Base-by-base conservation (phyloP, 768 basidiomycete genomes). In the Lyophyllum decastes region DNA sequence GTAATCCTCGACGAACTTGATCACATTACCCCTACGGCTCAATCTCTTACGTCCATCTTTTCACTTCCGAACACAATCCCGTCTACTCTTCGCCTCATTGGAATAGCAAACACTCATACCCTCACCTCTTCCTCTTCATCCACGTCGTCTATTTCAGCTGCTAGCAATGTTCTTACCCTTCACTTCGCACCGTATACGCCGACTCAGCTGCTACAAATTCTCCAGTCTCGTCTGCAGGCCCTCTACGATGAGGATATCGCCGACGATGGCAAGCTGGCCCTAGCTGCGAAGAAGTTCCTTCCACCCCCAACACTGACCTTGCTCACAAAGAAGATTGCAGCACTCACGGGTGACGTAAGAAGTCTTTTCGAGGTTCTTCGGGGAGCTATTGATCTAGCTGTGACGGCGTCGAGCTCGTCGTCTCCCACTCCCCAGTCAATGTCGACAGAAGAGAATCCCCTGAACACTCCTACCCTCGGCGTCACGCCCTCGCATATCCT, bases 51-150 rank as follows among this genome's bases (percentile, higher is more conserved):
- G 2, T 73, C 85, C 11, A 72, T 95, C 46, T 92, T 94, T 70
- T 78, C 84, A 4, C 76, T 94, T n/a, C 81, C 88, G 10, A 79
- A 82, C 50, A 70, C 78, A 4, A 73, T 83, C 50, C 68, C 81
- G 1, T 70, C 80, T 10, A 74, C 72, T 35, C 70, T 94, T 55
- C 85, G 91, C 48, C 70, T 94, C 40, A 86, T 95, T 63, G 92
- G 89, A 35, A 94, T 95, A 67, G 92, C 93, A 40, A 95, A 95
- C 65, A 92, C 90, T 2, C 93, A 94, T 64, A 93, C 92, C 5
- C 83, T 95, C 24, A 87, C 89, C 1, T 80, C 86, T 2, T 78
- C 85, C 0, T 75, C 76, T 12, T 68, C 73, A 9, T 68, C 77
- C 0, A 70, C 64, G 12, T 67, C 72, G 9, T 67, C 72, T 22